phyloP scores from a whole-genome alignment of 2,329 filamentous ascomycete genomes.

The Immersiporthe knoxdaviesiana region DNA sequence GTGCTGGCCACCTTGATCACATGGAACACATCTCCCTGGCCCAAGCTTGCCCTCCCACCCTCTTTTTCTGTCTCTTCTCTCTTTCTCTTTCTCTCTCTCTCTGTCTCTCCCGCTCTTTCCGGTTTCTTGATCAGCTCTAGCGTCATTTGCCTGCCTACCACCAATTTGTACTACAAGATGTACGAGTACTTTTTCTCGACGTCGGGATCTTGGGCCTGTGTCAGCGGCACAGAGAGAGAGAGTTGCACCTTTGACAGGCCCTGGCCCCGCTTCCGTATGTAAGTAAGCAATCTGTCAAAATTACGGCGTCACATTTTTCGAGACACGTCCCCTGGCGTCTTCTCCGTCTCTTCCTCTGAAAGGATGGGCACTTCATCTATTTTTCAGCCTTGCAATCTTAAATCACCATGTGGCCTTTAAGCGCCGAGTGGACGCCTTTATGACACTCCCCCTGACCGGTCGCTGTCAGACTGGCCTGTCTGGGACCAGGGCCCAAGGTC shows the following conservation, averaged over 20 bases:
- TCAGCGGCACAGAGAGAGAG: slow-evolving; percentile 2
- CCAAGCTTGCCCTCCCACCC: not conserved
- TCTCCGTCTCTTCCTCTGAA: no score
- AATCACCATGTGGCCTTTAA: not conserved
- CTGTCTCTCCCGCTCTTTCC: no score
- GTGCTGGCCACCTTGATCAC: slow-evolving; percentile 10
- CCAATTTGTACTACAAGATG: no score
- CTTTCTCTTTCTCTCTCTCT: no score
- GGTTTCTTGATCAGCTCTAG: not conserved
- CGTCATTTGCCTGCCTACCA: no score
- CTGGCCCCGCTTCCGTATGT: not conserved
- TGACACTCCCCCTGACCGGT: not conserved
- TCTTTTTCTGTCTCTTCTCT: not conserved
- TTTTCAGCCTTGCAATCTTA: slow-evolving; percentile 28
- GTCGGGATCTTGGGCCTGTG: slow-evolving; percentile 4
- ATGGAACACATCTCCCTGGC: slow-evolving; percentile 7
- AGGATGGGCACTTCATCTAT: slow-evolving; percentile 16
- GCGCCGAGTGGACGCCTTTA: slow-evolving; percentile 19
- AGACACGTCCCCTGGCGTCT: slow-evolving; percentile 12
- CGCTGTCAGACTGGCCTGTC: not conserved
- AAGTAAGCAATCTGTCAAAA: slow-evolving; percentile 18
- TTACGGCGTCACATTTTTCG: slow-evolving; percentile 28
- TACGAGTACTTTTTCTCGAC: not conserved
- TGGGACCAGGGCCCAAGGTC: not conserved
- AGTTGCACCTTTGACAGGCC: not conserved